Base-by-base conservation (phyloP, 2,329 filamentous ascomycete genomes). In the Phialophora tarda region DNA sequence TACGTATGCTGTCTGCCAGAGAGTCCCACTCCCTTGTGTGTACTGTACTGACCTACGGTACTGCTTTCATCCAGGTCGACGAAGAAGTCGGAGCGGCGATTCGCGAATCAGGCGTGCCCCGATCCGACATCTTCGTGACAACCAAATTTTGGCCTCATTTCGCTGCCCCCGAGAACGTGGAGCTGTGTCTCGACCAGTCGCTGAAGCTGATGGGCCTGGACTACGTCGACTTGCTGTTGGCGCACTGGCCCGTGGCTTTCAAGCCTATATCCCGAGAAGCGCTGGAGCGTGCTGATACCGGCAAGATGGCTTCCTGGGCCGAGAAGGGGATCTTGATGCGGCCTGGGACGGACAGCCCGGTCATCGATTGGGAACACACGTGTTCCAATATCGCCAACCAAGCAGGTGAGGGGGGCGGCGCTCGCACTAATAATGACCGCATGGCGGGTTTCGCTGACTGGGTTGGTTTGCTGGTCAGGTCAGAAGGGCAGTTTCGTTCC, bases 181-280 rank as follows among this genome's bases (percentile, higher is more conserved):
- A 79, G 68, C 81, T 83, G 67, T 83, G 85, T 14, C 83, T 92
- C 69, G 75, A 85, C 14, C 76, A 82, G 68, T 89, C 88, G 1
- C 84, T 93, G 38, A 77, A 84, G 76, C 88, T 86, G 71, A 84
- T 92, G n/a, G 82, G 84, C 17, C 79, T 91, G 28, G 86, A 89
- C 70, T 91, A 92, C 74, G 84, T 93, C 10, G 89, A 93, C 76
- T 82, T 91, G 54, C 92, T 91, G 77, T 77, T 86, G 48, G 75
- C 85, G 14, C 83, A 85, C 77, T 84, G 81, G 76, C 83, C 82
- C 28, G 79, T 82, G 72, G 79, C 79, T 11, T 56, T 65, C 21
- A 41, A 67, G 28, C 60, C 65, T 4, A 64, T 64, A 24, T 67
- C 58, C 14, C 34, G 53, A 23, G 62, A 65, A 14, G 62, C 67